phyloP scores from a whole-genome alignment of 768 basidiomycete species.

The Xerocomellus dryophilus region DNA sequence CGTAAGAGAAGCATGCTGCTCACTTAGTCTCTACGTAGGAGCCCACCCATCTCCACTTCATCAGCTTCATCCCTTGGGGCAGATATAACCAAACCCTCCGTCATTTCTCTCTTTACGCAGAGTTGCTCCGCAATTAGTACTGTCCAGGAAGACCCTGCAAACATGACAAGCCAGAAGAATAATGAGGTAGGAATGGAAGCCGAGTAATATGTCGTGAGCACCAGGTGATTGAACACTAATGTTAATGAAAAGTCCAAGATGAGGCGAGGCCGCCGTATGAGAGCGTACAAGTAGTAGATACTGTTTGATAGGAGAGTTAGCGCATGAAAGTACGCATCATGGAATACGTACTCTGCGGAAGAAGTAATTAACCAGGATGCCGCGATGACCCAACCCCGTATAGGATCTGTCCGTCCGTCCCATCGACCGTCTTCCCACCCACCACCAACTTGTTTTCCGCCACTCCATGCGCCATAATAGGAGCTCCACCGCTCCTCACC shows the following conservation, averaged over 20 bases:
- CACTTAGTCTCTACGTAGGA: slow-evolving; percentile 59
- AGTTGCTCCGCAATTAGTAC: slow-evolving; percentile 87
- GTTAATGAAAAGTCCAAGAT: slow-evolving; percentile 95
- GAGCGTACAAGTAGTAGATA: slow-evolving; percentile 79
- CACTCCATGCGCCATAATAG: slow-evolving; percentile 75
- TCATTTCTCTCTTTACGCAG: slow-evolving; percentile 88
- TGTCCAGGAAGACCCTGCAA: slow-evolving; percentile 65
- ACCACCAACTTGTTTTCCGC: slow-evolving; percentile 70
- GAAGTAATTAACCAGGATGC: slow-evolving; percentile 82
- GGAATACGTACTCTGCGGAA: slow-evolving; percentile 73
- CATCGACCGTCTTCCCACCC: slow-evolving; percentile 47
- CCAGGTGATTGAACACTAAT: slow-evolving; percentile 85
- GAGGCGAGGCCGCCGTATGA: slow-evolving; percentile 88
- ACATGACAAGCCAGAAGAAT: slow-evolving; percentile 88
- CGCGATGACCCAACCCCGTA: slow-evolving; percentile 89
- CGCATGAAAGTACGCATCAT: background rate
- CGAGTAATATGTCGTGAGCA: slow-evolving; percentile 85
- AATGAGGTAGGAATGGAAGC: slow-evolving; percentile 72
- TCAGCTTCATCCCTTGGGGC: slow-evolving; percentile 43
- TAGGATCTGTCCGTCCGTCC: slow-evolving; percentile 71
- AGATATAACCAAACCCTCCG: slow-evolving; percentile 67
- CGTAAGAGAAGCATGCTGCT: slow-evolving; percentile 31
- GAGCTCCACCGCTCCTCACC: slow-evolving; percentile 65
- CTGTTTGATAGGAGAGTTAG: slow-evolving; percentile 27
- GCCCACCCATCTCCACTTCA: slow-evolving; percentile 52